Evolutionary conservation across 2,329 filamentous ascomycete species (phyloP), one percentile per base, ranked within the genome.

Genomic region (Exophiala viscosa): DNA sequence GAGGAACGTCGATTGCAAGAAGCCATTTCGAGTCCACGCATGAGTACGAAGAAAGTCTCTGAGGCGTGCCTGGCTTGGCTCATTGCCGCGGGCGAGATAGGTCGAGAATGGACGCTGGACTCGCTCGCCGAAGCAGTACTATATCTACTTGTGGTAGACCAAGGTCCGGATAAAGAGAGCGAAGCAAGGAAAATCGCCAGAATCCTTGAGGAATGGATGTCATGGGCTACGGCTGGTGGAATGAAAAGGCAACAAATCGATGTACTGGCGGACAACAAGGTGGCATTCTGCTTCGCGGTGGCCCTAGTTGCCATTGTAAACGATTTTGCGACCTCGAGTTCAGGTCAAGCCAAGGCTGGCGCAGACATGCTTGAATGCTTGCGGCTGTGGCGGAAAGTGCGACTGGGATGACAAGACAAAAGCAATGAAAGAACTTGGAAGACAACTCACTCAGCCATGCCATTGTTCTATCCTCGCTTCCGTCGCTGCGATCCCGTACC

Each of bases 351-450:
- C 10, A 60, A 60, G 34, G 56, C 60, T 6, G 60, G 61, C 8
- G 59, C 57, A 8, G 64, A 66, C 50, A 66, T 66, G 64, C 52
- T 64, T 14, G 65, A 66, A 40, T 66, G 64, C 40, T 50, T 67
- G 33, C 57, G 55, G 17, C 17, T 62, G 18, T 67, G 65, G 65
- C 65, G 64, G 44, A 66, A 63, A 42, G 63, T 66, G 18, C 58
- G 64, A 35, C 46, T 66, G 35, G 65, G 65, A 11, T 60, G 35
- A 43, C 20, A 28, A 5, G 23, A 23, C 23, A 28, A 28, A 4
- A 28, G 2, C 23, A 28, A 28, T 28, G 23, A 28, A 2, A 28
- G 23, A 2, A 28, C 5, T 4, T 2, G 5, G 5, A 2, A 2
- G n/a, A 28, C 23, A 28, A 7, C 5, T 1, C 2, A 28, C 3